Percentiles rank a stretch among this genome's conserved stretches.
Conservation (phyloP, 2,329 filamentous ascomycete genomes). For the Claviceps monticola region DNA sequence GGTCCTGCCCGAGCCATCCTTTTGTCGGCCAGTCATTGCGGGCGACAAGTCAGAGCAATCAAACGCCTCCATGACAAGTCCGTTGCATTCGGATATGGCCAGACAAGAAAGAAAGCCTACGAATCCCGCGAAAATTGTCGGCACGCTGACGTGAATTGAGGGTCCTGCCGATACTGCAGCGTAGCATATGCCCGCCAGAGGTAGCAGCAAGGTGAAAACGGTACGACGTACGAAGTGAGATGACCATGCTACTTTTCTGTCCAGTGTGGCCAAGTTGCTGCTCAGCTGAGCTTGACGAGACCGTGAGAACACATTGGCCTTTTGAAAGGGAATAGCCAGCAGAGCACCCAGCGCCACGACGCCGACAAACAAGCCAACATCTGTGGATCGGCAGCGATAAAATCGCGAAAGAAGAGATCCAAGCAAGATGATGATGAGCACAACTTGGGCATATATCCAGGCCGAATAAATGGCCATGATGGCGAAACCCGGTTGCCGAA, state of each 20-base stretch:
- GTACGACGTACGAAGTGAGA: conserved; percentile 57
- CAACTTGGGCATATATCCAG: conserved; percentile 68
- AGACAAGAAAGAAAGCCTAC: conserved; percentile 61
- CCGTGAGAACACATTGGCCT: conserved; percentile 55
- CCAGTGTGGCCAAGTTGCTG: conserved; percentile 53
- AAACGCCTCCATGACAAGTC: conserved; percentile 67
- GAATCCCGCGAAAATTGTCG: conserved; percentile 49
- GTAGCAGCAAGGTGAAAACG: conserved; percentile 53
- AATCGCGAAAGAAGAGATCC: conserved; percentile 57
- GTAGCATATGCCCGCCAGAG: conserved; percentile 53
- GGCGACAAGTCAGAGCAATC: conserved; percentile 69
- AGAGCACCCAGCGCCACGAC: conserved; percentile 55
- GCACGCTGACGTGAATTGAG: conserved; percentile 45
- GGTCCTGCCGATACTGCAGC: conserved; percentile 52
- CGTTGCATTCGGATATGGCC: conserved; percentile 62
- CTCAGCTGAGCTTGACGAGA: conserved; percentile 43
- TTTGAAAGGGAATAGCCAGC: conserved; percentile 58
- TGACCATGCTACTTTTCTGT: conserved; percentile 51
- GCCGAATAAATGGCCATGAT: conserved; percentile 57
- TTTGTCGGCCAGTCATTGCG: conserved; percentile 48
- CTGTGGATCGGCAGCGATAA: conserved; percentile 49
- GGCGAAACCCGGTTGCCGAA: conserved; percentile 60
- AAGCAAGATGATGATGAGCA: conserved; percentile 57
- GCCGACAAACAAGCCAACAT: conserved; percentile 52
- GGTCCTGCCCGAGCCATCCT: conserved; percentile 22